Conservation (phyloP, 331 rosid genomes). For the Rosa hybrid region DNA sequence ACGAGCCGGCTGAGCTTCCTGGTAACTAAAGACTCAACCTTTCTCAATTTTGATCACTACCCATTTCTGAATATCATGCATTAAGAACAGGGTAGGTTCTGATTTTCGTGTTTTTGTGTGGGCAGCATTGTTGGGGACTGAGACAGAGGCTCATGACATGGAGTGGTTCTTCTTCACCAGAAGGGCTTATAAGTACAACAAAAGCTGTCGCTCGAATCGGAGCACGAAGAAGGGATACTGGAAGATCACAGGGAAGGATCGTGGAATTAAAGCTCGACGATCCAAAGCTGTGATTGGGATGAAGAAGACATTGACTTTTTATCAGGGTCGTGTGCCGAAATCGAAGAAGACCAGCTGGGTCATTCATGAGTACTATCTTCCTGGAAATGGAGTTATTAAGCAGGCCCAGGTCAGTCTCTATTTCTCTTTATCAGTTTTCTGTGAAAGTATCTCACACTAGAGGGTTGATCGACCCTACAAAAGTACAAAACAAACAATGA, state of each 20-base stretch:
- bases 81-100: neutral
- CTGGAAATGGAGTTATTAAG: neutral
- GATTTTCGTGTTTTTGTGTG: neutral
- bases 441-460: neutral
- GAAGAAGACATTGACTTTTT: slow-evolving; percentile 57
- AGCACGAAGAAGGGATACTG: slow-evolving; percentile 46
- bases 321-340: slow-evolving; percentile 25
- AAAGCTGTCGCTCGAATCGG: slow-evolving; percentile 40
- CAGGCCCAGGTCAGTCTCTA: slow-evolving; percentile 23
- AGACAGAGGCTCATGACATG: slow-evolving; percentile 29
- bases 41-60: neutral
- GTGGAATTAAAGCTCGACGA: slow-evolving; percentile 20
- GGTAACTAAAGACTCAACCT: slow-evolving; percentile 24
- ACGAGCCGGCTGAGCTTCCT: slow-evolving; percentile 51
- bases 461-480: too few species aligned
- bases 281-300: slow-evolving; percentile 44
- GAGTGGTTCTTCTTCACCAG: slow-evolving; percentile 49
- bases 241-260: slow-evolving; percentile 53
- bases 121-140: neutral
- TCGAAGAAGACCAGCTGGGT: slow-evolving; percentile 46
- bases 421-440: neutral
- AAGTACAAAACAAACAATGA: too few species aligned
- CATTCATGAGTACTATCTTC: slow-evolving; percentile 49
- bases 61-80: neutral
- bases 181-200: slow-evolving; percentile 36